A percentile compares a stretch with the other conserved stretches of the same genome.
Evolutionary conservation across 106 monocot genomes (phyloP).

Genomic region (Platanthera guangdongensis): DNA sequence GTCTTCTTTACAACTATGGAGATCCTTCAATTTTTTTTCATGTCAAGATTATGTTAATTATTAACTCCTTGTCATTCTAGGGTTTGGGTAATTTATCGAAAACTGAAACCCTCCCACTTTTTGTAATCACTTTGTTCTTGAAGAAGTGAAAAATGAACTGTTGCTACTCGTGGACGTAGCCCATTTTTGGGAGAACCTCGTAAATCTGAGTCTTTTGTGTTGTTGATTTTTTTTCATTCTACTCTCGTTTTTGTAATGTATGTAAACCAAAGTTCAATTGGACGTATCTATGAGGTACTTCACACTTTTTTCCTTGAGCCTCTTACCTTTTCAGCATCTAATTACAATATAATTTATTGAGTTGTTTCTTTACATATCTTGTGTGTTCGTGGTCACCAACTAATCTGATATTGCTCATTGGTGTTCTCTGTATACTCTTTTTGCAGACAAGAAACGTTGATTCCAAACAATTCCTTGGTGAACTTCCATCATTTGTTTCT

Average conservation of each 20-base stretch:
- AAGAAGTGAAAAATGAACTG: no score
- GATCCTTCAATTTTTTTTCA: background rate
- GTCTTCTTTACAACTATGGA: background rate
- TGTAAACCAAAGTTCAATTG: background rate
- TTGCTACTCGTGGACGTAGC: no score
- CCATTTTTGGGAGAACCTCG: no score
- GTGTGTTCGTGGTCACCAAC: background rate
- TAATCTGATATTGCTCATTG: background rate
- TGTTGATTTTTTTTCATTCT: no score
- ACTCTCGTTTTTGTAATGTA: no score
- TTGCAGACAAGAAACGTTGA: slow-evolving; percentile 84
- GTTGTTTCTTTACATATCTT: background rate
- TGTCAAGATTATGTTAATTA: background rate
- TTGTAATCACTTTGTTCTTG: no score
- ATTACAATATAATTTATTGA: background rate
- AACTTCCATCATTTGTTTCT: slow-evolving; percentile 80
- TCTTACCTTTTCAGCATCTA: background rate
- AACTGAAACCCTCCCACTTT: no score
- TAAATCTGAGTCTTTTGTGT: no score
- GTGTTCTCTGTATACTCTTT: background rate
- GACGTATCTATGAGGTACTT: background rate
- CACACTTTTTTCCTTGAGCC: background rate
- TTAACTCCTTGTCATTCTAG: no score
- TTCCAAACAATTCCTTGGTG: slow-evolving; percentile 67
- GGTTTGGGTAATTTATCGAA: no score